phyloP scores from a whole-genome alignment of 108 stramenopile species.

The Skeletonema grethae region DNA sequence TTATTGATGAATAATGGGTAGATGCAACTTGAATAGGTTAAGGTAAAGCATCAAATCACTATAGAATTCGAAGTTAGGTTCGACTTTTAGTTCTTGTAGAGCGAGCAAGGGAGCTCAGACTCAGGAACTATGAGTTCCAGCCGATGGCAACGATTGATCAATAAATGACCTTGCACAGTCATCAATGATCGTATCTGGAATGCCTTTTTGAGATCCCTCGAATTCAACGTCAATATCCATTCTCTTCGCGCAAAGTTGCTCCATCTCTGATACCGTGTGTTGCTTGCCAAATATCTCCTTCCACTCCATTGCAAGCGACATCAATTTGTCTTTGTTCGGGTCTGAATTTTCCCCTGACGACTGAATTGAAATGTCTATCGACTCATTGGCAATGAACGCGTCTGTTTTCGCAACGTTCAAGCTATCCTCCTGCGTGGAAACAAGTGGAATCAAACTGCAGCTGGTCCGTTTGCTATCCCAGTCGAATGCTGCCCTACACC shows the following conservation, averaged over 20 bases:
- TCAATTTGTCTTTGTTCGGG: not conserved
- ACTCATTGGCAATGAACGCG: not conserved
- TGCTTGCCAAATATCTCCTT: not conserved
- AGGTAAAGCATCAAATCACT: no score
- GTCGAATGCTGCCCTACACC: not conserved
- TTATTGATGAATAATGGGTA: no score
- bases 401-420: not conserved
- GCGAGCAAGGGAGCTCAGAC: no score
- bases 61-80: no score
- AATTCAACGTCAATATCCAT: not conserved
- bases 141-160: not conserved
- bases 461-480: not conserved
- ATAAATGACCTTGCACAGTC: not conserved
- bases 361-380: no score
- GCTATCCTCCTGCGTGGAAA: not conserved
- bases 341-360: not conserved
- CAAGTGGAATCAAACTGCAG: not conserved
- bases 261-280: not conserved
- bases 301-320: not conserved
- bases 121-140: no score
- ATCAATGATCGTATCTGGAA: no score
- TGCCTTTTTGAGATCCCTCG: no score
- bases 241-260: not conserved
- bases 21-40: no score
- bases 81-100: no score